A percentile compares a stretch with the other conserved stretches of the same genome.
Conservation (phyloP, 2,329 filamentous ascomycete species). For the Aureobasidium sp. region DNA sequence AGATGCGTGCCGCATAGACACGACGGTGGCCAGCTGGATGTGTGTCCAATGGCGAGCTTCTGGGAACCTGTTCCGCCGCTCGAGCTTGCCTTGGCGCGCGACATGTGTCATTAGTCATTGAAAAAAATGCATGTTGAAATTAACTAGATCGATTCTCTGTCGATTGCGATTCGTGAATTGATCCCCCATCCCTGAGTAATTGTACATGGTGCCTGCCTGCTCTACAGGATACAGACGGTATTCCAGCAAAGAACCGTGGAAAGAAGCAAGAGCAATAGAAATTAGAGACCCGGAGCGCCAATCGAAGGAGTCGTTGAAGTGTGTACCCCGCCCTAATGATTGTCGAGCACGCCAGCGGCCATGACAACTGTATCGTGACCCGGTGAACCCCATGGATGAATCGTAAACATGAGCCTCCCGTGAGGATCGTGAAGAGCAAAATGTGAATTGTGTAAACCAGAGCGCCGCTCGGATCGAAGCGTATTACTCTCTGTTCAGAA, state of each 20-base stretch:
- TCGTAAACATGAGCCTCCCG: slow-evolving; percentile 16
- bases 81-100: background rate
- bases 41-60: background rate
- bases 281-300: background rate
- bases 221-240: background rate
- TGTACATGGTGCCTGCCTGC: background rate
- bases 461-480: background rate
- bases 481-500: too few relatives aligned
- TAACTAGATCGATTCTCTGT: background rate
- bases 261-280: background rate
- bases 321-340: background rate
- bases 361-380: background rate
- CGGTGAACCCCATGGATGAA: background rate
- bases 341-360: slow-evolving; percentile 5
- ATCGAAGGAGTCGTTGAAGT: background rate
- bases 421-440: background rate
- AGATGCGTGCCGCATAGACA: too few relatives aligned
- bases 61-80: background rate
- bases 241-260: background rate
- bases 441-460: background rate
- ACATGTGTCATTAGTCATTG: background rate
- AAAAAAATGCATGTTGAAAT: background rate
- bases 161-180: background rate
- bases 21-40: too few relatives aligned
- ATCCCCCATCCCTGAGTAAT: background rate